Evolutionary conservation across 139 green algal species (phyloP).

Genomic region (Edaphochlamys debaryana): DNA sequence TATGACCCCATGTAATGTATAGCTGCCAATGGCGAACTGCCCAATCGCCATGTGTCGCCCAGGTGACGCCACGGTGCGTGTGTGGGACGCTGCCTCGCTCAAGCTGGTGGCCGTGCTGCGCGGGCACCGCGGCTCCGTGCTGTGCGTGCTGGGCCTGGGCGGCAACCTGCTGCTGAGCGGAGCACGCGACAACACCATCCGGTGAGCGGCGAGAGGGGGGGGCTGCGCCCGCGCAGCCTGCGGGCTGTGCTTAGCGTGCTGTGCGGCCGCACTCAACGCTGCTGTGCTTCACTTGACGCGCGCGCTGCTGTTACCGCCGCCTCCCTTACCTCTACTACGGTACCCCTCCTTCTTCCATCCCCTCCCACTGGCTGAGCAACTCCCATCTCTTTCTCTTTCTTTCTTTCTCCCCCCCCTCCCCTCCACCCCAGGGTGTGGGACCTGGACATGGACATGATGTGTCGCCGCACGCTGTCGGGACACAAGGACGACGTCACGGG

Average conservation of each 20-base stretch:
- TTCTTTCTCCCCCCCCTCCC: too few species aligned
- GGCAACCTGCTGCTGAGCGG: conserved; percentile 78
- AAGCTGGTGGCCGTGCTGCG: conserved; percentile 71
- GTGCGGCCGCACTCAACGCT: too few species aligned
- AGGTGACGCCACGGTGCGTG: conserved; percentile 73
- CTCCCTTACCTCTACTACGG: too few species aligned
- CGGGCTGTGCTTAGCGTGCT: too few species aligned
- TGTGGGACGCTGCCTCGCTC: conserved; percentile 74
- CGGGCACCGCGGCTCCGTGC: conserved; percentile 85
- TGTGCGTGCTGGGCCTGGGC: conserved; percentile 78
- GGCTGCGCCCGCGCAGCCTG: neutral
- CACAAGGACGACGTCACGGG: conserved; percentile 87
- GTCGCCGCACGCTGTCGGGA: conserved; percentile 82
- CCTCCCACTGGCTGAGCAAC: too few species aligned
- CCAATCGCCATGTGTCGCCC: too few species aligned
- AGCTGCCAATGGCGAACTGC: too few species aligned
- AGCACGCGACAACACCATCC: conserved; percentile 89
- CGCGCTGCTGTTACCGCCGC: too few species aligned
- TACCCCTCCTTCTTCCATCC: too few species aligned
- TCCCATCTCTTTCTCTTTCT: too few species aligned
- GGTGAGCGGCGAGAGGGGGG: conserved; percentile 47
- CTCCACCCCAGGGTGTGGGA: conserved; percentile 79
- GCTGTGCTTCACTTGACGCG: too few species aligned
- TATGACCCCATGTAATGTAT: too few species aligned
- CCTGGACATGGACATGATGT: conserved; percentile 85